phyloP scores from a whole-genome alignment of 352 stramenopile genomes.

The Pythium plurisporium region DNA sequence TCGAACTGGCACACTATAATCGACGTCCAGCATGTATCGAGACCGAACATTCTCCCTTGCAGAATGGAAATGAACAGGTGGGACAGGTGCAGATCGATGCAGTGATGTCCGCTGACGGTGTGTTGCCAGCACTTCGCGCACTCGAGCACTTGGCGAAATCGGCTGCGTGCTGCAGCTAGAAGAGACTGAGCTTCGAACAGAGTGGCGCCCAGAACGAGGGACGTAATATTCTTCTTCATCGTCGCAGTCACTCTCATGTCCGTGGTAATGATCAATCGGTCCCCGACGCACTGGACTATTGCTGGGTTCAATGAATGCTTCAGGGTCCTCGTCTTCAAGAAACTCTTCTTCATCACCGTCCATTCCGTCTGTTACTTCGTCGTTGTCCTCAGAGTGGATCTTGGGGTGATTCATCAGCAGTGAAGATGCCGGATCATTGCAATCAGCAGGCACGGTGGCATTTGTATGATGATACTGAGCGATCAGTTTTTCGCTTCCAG shows the following conservation, averaged over 20 bases:
- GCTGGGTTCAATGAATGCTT: slow-evolving; percentile 17
- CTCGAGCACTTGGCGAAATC: slow-evolving; percentile 52
- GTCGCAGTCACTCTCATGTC: neutral
- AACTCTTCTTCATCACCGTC: slow-evolving; percentile 12
- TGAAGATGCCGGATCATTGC: slow-evolving; percentile 47
- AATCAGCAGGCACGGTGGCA: slow-evolving; percentile 17
- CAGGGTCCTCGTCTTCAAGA: slow-evolving; percentile 12
- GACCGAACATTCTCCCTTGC: slow-evolving; percentile 28
- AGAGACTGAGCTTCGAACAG: slow-evolving; percentile 7
- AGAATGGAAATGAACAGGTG: slow-evolving; percentile 28
- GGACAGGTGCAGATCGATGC: neutral
- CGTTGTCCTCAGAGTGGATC: slow-evolving; percentile 14
- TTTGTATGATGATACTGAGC: slow-evolving; percentile 41
- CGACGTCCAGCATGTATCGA: slow-evolving; percentile 11
- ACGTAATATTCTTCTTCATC: slow-evolving; percentile 9
- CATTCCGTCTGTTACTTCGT: slow-evolving; percentile 11
- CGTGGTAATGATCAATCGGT: slow-evolving; percentile 10
- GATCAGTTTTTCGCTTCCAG: slow-evolving; percentile 44
- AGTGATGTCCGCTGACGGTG: slow-evolving; percentile 24
- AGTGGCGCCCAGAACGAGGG: slow-evolving; percentile 15
- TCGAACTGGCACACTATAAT: slow-evolving; percentile 4
- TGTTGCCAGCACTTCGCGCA: slow-evolving; percentile 42
- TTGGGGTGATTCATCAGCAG: slow-evolving; percentile 30
- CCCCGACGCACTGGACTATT: slow-evolving; percentile 24
- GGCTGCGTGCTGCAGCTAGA: slow-evolving; percentile 6